Conservation (phyloP, 352 stramenopile species). For the Globisporangium mamillatum region DNA sequence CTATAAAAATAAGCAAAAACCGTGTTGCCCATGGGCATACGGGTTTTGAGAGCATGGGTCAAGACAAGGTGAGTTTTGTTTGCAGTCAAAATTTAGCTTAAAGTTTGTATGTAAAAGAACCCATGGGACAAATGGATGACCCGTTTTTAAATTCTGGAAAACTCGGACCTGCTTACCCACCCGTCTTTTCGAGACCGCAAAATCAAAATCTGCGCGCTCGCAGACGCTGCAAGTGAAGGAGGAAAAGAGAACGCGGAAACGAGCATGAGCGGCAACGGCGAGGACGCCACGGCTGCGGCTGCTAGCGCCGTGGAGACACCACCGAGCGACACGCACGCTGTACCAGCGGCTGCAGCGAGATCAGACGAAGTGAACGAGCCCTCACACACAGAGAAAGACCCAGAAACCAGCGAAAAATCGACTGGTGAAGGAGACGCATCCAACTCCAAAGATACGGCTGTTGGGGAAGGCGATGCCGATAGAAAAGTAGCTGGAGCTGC, state of each 20-base stretch:
- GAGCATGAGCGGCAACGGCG: constrained; percentile 12
- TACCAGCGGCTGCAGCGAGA: background rate
- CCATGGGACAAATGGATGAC: background rate
- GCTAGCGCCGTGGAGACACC: background rate
- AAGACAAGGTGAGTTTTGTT: background rate
- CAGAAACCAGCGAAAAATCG: background rate
- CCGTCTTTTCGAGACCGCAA: constrained; percentile 5
- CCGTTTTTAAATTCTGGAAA: background rate
- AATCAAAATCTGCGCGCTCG: background rate
- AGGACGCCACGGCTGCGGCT: background rate
- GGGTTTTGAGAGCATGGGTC: background rate
- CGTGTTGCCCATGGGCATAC: background rate
- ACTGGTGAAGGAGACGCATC: constrained; percentile 7
- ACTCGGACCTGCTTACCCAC: background rate
- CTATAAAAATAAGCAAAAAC: background rate
- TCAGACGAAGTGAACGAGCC: constrained; percentile 5
- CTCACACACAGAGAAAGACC: constrained; percentile 1
- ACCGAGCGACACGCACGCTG: background rate
- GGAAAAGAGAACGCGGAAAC: constrained; percentile 3
- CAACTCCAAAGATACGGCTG: constrained; percentile 6
- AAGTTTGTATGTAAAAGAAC: background rate
- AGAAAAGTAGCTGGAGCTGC: background rate
- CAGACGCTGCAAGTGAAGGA: background rate
- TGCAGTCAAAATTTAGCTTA: background rate
- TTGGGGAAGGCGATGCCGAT: constrained; percentile 4